Percentiles rank a stretch among this genome's conserved stretches.
Conservation (phyloP, 2,329 filamentous ascomycete species). For the Scedosporium apiospermum region DNA sequence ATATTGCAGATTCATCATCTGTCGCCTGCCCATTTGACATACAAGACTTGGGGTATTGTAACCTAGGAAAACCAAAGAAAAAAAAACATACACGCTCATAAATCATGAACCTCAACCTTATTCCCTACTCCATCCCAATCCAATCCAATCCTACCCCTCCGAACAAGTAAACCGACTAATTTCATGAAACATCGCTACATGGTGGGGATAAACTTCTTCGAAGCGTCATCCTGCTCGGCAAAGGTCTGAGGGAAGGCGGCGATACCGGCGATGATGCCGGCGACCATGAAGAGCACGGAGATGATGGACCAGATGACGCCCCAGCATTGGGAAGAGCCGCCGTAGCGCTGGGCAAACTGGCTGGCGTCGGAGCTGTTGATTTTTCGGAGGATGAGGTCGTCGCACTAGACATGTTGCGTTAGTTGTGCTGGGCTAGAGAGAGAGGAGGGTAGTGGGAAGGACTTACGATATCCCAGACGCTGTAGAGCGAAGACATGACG, state of each 20-base stretch:
- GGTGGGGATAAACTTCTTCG: slow-evolving; percentile 54
- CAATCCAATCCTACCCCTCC: background rate
- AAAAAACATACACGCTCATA: background rate
- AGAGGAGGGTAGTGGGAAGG: background rate
- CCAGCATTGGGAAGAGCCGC: slow-evolving; percentile 74
- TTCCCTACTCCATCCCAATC: background rate
- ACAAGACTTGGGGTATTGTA: background rate
- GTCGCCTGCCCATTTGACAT: background rate
- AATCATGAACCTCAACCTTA: background rate
- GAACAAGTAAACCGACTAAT: background rate
- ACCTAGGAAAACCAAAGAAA: background rate
- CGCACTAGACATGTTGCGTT: slow-evolving; percentile 35
- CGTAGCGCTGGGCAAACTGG: slow-evolving; percentile 69
- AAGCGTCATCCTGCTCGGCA: slow-evolving; percentile 58
- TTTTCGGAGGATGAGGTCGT: slow-evolving; percentile 71
- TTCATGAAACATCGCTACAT: slow-evolving; percentile 8
- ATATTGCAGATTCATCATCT: too few species aligned
- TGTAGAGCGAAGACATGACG: slow-evolving; percentile 73
- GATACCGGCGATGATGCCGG: slow-evolving; percentile 65
- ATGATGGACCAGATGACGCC: slow-evolving; percentile 70
- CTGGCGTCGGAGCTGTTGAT: slow-evolving; percentile 73
- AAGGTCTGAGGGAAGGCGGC: slow-evolving; percentile 67
- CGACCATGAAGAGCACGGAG: slow-evolving; percentile 61
- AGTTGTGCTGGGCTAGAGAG: background rate
- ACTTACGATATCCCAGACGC: slow-evolving; percentile 64